phyloP scores from a whole-genome alignment of 768 basidiomycete species.

The Phlebiopsis flavidoalba region DNA sequence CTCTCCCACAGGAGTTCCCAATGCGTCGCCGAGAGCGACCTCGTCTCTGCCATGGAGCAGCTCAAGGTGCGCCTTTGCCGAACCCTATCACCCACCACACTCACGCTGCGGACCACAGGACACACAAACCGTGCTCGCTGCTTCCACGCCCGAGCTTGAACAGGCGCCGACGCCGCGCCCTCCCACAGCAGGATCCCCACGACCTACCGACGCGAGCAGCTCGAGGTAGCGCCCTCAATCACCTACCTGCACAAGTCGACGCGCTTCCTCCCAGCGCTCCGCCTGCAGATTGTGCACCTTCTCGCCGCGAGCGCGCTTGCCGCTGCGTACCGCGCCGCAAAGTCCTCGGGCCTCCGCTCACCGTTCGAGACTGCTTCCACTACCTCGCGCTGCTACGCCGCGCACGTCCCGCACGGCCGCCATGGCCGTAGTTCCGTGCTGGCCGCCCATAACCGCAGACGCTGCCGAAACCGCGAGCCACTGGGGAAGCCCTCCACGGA shows the following conservation, averaged over 20 bases:
- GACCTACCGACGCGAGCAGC: conserved; percentile 47
- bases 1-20: conserved; percentile 81
- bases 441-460: conserved; percentile 90
- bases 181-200: conserved; percentile 17
- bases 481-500: conserved; percentile 40
- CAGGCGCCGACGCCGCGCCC: conserved; percentile 19
- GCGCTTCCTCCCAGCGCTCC: conserved; percentile 56
- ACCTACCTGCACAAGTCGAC: conserved; percentile 46
- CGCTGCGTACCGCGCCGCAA: conserved; percentile 61
- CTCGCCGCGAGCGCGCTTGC: conserved; percentile 83
- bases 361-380: conserved; percentile 98
- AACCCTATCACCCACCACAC: background rate
- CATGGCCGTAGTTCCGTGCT: conserved; percentile 95
- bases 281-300: conserved; percentile 94
- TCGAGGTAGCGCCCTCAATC: conserved; percentile 84
- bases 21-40: conserved; percentile 66
- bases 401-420: conserved; percentile 65
- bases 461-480: conserved; percentile 64
- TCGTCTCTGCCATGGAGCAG: conserved; percentile 64
- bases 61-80: conserved; percentile 49
- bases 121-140: conserved; percentile 65
- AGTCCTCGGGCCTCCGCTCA: conserved; percentile 58
- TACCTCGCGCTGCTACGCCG: conserved; percentile 82
- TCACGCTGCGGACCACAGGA: conserved; percentile 37
- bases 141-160: conserved; percentile 92